Base-by-base conservation (phyloP, 164 flowering plant genomes). In the Malania oleifera region DNA sequence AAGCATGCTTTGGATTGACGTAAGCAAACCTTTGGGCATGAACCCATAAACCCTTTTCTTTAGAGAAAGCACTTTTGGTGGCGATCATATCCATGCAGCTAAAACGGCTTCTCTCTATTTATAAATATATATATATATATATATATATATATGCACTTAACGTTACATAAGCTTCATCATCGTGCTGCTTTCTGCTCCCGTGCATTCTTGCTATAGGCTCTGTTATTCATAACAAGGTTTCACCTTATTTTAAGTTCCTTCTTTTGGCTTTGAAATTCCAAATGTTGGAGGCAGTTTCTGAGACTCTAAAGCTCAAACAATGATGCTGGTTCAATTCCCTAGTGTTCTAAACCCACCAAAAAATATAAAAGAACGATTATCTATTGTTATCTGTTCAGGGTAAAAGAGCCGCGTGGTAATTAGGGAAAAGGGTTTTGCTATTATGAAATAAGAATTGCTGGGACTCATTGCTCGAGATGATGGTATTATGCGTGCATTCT, bases 211-310 rank as follows among this genome's bases (percentile, higher is more conserved):
- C 59, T 39, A 19, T 54, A 45, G 57, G 52, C 54, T 52, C 34
- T 54, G 48, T 39, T 22, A 22, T 24, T 31, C 20, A 56, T 34
- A 56, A 61, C 38, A 48, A 20, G 47, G 52, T 57, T 55, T 47
- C 43, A 39, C 27, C 58, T 29, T 20, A 22, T 51, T 20, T 28
- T 27, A 15, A 23, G 40, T 11, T 14, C 2, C 25, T 22, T 22
- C 46, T 28, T 27, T 41, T 20, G 11, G 71, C 68, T 64, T 71
- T 7, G 75, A 67, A 63, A 67, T 71, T 71, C 75, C 63, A 67
- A 71, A 67, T 63, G 71, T 51, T 54, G 51, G 74, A 23, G 31
- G 31, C 20, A n/a, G 6, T 45, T 43, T n/a, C 25, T 19, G 15
- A 41, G 64, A 27, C 48, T 23, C 64, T 38, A 48, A 59, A 59